Evolutionary conservation across 2,329 filamentous ascomycete genomes (phyloP).

Genomic region (Xylariaceae sp.): DNA sequence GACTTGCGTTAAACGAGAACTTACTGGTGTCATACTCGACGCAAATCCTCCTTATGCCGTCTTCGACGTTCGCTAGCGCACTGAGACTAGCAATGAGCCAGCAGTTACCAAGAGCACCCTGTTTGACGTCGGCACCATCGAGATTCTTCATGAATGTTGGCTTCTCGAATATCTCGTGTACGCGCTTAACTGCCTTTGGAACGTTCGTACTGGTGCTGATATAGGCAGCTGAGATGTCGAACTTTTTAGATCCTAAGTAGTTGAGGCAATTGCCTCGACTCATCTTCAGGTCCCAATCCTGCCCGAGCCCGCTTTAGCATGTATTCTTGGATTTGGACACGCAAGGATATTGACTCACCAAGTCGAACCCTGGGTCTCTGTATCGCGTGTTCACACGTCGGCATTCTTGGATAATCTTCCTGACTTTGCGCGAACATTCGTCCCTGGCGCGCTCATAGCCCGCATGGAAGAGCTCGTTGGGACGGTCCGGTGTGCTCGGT

Average conservation of each 20-base stretch:
- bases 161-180: slow-evolving; percentile 70
- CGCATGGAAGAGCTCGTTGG: slow-evolving; percentile 56
- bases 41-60: slow-evolving; percentile 67
- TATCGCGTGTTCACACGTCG: slow-evolving; percentile 75
- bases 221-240: slow-evolving; percentile 43
- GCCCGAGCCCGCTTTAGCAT: not conserved
- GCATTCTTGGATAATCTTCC: slow-evolving; percentile 62
- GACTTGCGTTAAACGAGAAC: slow-evolving; percentile 12
- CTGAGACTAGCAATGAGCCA: slow-evolving; percentile 79
- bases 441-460: slow-evolving; percentile 62
- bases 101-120: slow-evolving; percentile 75
- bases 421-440: slow-evolving; percentile 58
- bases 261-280: slow-evolving; percentile 54
- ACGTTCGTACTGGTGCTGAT: slow-evolving; percentile 43
- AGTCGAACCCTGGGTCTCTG: slow-evolving; percentile 58
- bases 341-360: slow-evolving; percentile 41
- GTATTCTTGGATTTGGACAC: no score
- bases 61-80: slow-evolving; percentile 69
- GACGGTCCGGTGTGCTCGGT: slow-evolving; percentile 44
- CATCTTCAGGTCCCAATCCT: slow-evolving; percentile 67
- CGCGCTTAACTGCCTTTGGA: slow-evolving; percentile 72
- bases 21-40: slow-evolving; percentile 65
- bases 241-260: slow-evolving; percentile 46
- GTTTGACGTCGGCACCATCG: slow-evolving; percentile 70
- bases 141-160: slow-evolving; percentile 64